Conservation (phyloP, 305 asterid genomes). For the Fraxinus platypoda region DNA sequence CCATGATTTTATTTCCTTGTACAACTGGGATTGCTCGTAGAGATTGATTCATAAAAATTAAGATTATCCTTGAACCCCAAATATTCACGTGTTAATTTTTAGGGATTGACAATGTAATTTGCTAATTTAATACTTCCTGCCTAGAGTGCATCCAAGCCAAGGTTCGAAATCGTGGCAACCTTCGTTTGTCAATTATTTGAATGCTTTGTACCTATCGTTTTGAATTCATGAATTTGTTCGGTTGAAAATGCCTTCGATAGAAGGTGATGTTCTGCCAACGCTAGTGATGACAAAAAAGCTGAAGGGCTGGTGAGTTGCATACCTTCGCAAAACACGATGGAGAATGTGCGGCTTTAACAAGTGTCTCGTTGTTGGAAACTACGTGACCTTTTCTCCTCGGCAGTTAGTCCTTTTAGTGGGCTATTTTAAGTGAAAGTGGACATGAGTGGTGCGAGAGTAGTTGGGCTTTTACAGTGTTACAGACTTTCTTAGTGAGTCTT, state of each 20-base stretch:
- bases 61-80: too few species aligned
- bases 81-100: too few species aligned
- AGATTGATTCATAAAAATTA: too few species aligned
- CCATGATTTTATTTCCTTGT: too few species aligned
- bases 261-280: too few species aligned
- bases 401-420: not conserved
- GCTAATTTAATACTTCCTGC: too few species aligned
- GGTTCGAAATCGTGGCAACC: not conserved
- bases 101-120: too few species aligned
- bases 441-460: not conserved
- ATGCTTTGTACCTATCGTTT: not conserved
- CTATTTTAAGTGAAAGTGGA: too few species aligned
- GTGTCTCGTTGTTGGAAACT: not conserved
- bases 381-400: not conserved
- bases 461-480: not conserved
- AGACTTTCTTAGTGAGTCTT: not conserved
- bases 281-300: not conserved
- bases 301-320: not conserved
- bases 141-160: not conserved
- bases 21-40: too few species aligned
- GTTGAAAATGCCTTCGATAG: too few species aligned
- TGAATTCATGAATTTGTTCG: too few species aligned
- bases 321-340: not conserved
- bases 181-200: not conserved
- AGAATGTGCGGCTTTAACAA: not conserved